Base-by-base conservation (phyloP, 2,329 filamentous ascomycete species). In the Seiridium unicorne region DNA sequence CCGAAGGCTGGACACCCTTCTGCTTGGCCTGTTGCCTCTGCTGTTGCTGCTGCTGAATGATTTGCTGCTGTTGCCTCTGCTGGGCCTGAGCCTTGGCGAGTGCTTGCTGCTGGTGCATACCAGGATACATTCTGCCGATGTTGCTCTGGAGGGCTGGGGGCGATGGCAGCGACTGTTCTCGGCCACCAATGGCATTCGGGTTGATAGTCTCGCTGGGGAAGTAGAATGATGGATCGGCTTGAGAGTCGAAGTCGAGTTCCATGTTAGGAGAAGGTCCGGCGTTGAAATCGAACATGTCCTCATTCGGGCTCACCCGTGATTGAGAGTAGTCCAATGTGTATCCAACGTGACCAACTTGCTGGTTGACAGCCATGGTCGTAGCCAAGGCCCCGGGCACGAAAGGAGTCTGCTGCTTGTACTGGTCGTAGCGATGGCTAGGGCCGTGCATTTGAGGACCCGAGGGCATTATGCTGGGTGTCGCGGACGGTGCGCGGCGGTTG, bases 401-500 rank as follows among this genome's bases (percentile, higher is more conserved):
- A 64, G 93, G 93, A 3, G 95, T 97, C 80, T 97, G 93, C 74
- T 99, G 95, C 79, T 92, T 91, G 80, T 97, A 96, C 72, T 92
- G 88, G 70, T 93, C 91, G 81, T 98, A 98, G 77, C 96, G 92
- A 79, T 97, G 93, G 75, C 92, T 97, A 7, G 95, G 94, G 42
- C 88, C 91, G 53, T 87, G 88, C 70, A 93, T 85, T 26, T 83
- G 83, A 63, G 89, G 84, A 34, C 69, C 75, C 6, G 83, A 75
- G 18, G 85, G 74, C 60, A 88, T 74, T 42, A 79, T 76, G 3
- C 80, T 77, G n/a, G 85, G 82, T 4, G 85, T 81, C 59, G 81
- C 78, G 63, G 80, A 77, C 4, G 83, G 76, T 6, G 82, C 72
- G 6, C 84, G 79, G 65, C 79, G 81, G 49, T 79, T 68, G 66